Evolutionary conservation across 345 rosid genomes (phyloP), one percentile per base, ranked within the genome.

Genomic region (Pistacia vera): DNA sequence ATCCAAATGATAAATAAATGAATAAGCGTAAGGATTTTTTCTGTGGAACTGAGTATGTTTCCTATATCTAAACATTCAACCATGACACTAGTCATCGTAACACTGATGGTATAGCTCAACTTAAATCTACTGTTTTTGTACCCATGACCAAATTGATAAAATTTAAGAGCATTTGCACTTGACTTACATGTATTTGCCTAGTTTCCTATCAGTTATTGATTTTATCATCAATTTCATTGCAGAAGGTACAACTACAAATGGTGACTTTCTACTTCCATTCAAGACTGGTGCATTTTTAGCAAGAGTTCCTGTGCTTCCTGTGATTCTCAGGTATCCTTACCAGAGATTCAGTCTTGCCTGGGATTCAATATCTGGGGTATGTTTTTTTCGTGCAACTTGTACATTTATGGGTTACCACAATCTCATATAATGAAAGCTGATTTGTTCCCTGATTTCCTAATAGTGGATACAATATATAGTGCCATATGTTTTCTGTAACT

Each of bases 231-330:
- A 78, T 75, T 82, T 74, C 48, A 30, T 70, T 79, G 61, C 91
- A 96, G 99, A 96, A 89, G 99, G 99, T 83, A 96, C 99, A 77
- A 96, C 98, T 55, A 92, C 99, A 74, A 96, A 96, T 72, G 99
- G 98, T 74, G 93, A 90, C 71, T 93, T 81, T 79, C 91, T 96
- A 20, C 97, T 96, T 78, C 92, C 97, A 30, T 96, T 93, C 85
- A 96, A 93, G 90, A 92, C 99, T 2, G 99, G 99, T 78, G 99
- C 95, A 63, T 96, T 96, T 87, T 84, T 96, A 79, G 94, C 99
- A 2, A 85, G 89, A 80, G 91, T 85, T 75, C 98, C 99, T 61
- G 93, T 96, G 55, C 89, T 84, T 81, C 99, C 99, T 17, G 95
- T 96, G 51, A 90, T 93, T 75, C 77, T 96, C 73, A 86, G 90